phyloP scores from a whole-genome alignment of 768 basidiomycete genomes.

The Rhodotorula paludigena region DNA sequence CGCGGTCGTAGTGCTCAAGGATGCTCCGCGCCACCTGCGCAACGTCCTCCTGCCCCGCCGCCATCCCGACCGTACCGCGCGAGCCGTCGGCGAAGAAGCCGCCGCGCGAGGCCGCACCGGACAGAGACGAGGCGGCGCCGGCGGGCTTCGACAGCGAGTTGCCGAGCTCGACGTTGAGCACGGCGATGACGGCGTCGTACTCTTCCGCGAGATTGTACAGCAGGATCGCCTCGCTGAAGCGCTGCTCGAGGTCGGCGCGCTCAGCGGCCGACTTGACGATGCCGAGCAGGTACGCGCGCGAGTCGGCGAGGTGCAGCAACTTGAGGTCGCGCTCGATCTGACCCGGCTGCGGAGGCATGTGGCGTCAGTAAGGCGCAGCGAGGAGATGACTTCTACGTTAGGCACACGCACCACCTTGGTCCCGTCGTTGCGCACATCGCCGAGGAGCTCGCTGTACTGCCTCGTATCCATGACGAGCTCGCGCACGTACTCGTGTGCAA shows the following conservation, averaged over 20 bases:
- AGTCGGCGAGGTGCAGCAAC: conserved; percentile 65
- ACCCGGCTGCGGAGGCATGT: conserved; percentile 66
- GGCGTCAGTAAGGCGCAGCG: background rate
- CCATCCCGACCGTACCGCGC: conserved; percentile 52
- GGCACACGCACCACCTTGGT: conserved; percentile 68
- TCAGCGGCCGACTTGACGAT: conserved; percentile 79
- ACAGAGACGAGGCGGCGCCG: conserved; percentile 51
- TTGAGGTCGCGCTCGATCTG: conserved; percentile 76
- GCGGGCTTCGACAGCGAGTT: conserved; percentile 58
- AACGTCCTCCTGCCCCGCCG: conserved; percentile 39
- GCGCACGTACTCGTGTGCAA: conserved; percentile 48
- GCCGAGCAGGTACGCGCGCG: conserved; percentile 66
- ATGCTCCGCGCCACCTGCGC: conserved; percentile 51
- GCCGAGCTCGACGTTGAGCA: conserved; percentile 80
- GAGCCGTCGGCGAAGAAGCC: no score
- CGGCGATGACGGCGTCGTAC: conserved; percentile 77
- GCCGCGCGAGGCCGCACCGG: conserved; percentile 30
- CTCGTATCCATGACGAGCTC: conserved; percentile 50
- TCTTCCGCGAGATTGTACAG: conserved; percentile 92
- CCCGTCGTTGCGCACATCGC: conserved; percentile 84
- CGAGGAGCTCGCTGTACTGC: conserved; percentile 83
- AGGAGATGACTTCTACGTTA: no score
- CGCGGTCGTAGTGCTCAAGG: conserved; percentile 67
- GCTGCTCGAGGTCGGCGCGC: conserved; percentile 75
- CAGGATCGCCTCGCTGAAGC: conserved; percentile 82